Evolutionary conservation across 257 asterid species (phyloP).

Genomic region (Linaria vulgaris): DNA sequence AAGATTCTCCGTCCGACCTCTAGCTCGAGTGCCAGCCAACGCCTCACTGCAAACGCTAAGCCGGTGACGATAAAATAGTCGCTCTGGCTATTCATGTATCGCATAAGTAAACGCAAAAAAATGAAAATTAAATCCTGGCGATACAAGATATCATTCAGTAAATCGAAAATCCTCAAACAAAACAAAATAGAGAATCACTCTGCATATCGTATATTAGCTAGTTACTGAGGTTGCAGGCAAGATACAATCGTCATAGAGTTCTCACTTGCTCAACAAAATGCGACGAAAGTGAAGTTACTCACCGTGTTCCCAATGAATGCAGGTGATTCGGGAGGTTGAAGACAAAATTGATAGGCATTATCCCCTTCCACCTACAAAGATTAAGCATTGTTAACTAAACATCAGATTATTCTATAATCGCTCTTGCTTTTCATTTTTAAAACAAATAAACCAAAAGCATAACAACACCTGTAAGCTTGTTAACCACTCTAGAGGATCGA

Average conservation of each 20-base stretch:
- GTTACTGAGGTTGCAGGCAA: background rate
- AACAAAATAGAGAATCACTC: too few species aligned
- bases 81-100: slow-evolving; percentile 71
- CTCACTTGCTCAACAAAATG: slow-evolving; percentile 9
- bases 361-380: slow-evolving; percentile 65
- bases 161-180: too few species aligned
- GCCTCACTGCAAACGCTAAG: slow-evolving; percentile 84
- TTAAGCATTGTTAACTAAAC: slow-evolving; percentile 23
- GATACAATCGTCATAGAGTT: background rate
- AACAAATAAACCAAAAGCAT: slow-evolving; percentile 20
- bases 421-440: background rate
- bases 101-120: slow-evolving; percentile 22
- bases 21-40: slow-evolving; percentile 92
- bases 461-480: slow-evolving; percentile 63
- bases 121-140: slow-evolving; percentile 12
- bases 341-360: slow-evolving; percentile 82
- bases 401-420: slow-evolving; percentile 3
- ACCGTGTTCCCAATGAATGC: slow-evolving; percentile 98
- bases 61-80: slow-evolving; percentile 71
- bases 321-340: slow-evolving; percentile 88
- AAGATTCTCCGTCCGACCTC: slow-evolving; percentile 73
- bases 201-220: background rate
- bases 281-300: slow-evolving; percentile 30
- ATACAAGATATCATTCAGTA: background rate
- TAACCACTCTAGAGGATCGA: slow-evolving; percentile 82